These are phyloP conservation scores for Ogataea angusta DNA, from an alignment of 805 yeast species.

Conservation along the genomic window DNA sequence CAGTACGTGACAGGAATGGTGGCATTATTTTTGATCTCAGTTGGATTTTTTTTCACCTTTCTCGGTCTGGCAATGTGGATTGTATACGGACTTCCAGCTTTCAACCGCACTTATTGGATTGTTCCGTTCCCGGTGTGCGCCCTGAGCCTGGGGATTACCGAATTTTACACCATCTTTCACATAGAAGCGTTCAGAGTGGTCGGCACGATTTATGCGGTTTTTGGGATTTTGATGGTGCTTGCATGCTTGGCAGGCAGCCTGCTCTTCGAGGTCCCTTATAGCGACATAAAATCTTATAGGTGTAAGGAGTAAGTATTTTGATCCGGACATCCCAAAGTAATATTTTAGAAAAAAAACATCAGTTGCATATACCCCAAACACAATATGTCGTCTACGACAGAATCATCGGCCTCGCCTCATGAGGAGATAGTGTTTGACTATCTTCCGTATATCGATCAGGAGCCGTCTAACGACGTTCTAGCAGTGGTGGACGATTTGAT, in stretches of 20 bases:
- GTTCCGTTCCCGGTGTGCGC: slow-evolving; percentile 87
- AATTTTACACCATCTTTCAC: slow-evolving; percentile 44
- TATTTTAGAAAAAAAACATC: background rate
- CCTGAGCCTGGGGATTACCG: slow-evolving; percentile 56
- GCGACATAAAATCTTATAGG: slow-evolving; percentile 6
- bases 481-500: slow-evolving; percentile 21
- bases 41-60: slow-evolving; percentile 38
- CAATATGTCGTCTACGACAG: slow-evolving; percentile 5
- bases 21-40: slow-evolving; percentile 17
- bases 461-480: slow-evolving; percentile 19
- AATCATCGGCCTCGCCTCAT: background rate
- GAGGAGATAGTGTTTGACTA: slow-evolving; percentile 18
- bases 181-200: slow-evolving; percentile 57
- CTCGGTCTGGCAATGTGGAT: slow-evolving; percentile 37
- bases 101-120: slow-evolving; percentile 65
- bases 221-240: slow-evolving; percentile 43
- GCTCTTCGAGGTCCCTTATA: slow-evolving; percentile 31
- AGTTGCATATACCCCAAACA: background rate
- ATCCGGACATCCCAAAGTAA: background rate
- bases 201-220: slow-evolving; percentile 55
- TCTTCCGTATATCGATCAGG: slow-evolving; percentile 24
- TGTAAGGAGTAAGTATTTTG: slow-evolving; percentile 2
- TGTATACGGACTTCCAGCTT: slow-evolving; percentile 30
- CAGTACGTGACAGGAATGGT: slow-evolving; percentile 12
- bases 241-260: slow-evolving; percentile 36